Conservation (phyloP, 2,329 filamentous ascomycete genomes). For the Cadophora gregata region DNA sequence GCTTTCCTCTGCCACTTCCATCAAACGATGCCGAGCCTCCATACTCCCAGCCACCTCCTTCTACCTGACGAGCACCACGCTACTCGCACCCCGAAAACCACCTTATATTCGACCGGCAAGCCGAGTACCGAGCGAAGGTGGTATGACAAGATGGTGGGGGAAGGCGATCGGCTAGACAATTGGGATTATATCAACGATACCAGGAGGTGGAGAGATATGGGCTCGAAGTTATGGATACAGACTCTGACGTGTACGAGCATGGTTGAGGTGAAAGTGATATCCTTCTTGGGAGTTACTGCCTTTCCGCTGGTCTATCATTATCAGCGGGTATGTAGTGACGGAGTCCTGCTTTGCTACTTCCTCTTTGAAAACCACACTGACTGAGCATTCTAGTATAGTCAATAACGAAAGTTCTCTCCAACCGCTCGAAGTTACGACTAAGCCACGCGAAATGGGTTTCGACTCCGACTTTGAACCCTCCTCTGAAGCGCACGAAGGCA, state of each 20-base stretch:
- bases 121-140: not conserved
- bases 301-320: not conserved
- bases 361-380: too few species aligned
- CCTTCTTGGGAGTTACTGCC: not conserved
- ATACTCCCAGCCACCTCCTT: not conserved
- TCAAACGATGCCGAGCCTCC: not conserved
- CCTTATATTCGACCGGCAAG: not conserved
- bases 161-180: not conserved
- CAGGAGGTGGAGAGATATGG: not conserved
- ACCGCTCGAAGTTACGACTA: slow-evolving; percentile 19
- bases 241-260: not conserved
- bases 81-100: not conserved
- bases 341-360: too few species aligned
- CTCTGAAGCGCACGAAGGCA: not conserved
- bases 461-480: slow-evolving; percentile 8
- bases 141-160: not conserved
- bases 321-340: too few species aligned
- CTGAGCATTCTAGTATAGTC: too few species aligned
- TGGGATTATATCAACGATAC: not conserved
- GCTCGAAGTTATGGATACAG: not conserved
- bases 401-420: too few species aligned
- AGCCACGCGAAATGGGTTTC: slow-evolving; percentile 13
- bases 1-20: not conserved
- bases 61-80: not conserved
- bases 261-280: not conserved